Evolutionary conservation across 306 rosid genomes (phyloP).

Genomic region (Amphicarpaea edgeworthii): DNA sequence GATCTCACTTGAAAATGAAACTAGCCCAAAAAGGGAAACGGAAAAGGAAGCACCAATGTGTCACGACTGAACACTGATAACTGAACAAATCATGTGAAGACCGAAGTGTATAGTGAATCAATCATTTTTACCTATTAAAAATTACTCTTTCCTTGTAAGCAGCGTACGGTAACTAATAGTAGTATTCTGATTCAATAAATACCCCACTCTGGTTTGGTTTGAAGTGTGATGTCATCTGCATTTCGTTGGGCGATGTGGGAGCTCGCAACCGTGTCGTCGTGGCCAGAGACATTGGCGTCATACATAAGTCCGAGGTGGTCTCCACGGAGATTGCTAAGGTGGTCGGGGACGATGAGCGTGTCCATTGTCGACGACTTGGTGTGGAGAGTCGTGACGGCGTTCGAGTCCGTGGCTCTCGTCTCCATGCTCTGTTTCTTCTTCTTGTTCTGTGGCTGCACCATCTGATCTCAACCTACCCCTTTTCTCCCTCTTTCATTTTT

Average conservation of each 20-base stretch:
- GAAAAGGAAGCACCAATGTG: no score
- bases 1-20: no score
- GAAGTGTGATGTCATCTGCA: constrained; percentile 40
- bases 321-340: constrained; percentile 49
- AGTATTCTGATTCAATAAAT: background rate
- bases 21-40: no score
- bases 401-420: constrained; percentile 77
- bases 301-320: constrained; percentile 35
- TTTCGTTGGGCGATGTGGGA: constrained; percentile 49
- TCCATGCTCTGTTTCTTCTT: constrained; percentile 90
- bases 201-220: background rate
- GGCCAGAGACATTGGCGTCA: constrained; percentile 28
- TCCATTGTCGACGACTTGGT: constrained; percentile 74
- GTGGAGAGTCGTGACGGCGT: constrained; percentile 78
- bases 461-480: constrained; percentile 36
- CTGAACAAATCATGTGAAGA: no score
- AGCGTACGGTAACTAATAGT: background rate
- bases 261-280: constrained; percentile 43
- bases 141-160: no score
- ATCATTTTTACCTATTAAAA: background rate
- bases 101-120: no score
- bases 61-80: no score
- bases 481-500: background rate
- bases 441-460: constrained; percentile 81
- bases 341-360: constrained; percentile 53